Conservation (phyloP, 2,329 filamentous ascomycete species). For the Neophaeococcomyces mojaviensis region DNA sequence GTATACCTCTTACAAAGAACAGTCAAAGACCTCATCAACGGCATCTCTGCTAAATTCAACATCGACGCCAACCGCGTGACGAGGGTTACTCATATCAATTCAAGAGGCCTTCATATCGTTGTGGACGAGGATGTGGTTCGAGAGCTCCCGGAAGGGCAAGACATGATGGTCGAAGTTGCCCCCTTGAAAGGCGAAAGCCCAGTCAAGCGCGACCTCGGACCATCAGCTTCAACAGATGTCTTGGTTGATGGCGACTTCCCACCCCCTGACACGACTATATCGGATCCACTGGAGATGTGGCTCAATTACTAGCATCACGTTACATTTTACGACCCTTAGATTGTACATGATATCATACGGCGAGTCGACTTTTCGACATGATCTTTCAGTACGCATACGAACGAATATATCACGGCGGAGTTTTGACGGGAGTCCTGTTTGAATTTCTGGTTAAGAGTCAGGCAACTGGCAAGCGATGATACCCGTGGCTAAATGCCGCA, state of each 20-base stretch:
- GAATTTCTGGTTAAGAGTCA: not conserved
- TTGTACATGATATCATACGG: conserved; percentile 17
- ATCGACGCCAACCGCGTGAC: conserved; percentile 66
- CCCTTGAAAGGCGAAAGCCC: conserved; percentile 47
- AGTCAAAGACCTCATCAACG: conserved; percentile 62
- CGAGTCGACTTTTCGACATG: conserved; percentile 4
- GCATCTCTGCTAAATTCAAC: conserved; percentile 71
- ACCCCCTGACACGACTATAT: conserved; percentile 13
- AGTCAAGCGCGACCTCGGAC: conserved; percentile 17
- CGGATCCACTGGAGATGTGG: conserved; percentile 24
- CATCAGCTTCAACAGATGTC: conserved; percentile 11
- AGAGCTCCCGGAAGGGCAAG: conserved; percentile 80
- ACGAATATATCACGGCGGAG: conserved; percentile 11
- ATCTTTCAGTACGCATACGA: conserved; percentile 17
- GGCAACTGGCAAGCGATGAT: conserved; percentile 3
- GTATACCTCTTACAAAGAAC: conserved; percentile 77
- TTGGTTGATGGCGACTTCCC: conserved; percentile 20
- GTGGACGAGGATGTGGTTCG: conserved; percentile 84
- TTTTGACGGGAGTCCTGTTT: not conserved
- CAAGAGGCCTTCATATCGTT: conserved; percentile 70
- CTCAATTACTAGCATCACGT: conserved; percentile 19
- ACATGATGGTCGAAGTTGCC: conserved; percentile 67
- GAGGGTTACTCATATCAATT: conserved; percentile 64
- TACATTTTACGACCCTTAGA: conserved; percentile 11
- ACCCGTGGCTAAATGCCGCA: conserved; percentile 4